Base-by-base conservation (phyloP, 2,329 filamentous ascomycete genomes). In the Coleophoma cylindrospora region DNA sequence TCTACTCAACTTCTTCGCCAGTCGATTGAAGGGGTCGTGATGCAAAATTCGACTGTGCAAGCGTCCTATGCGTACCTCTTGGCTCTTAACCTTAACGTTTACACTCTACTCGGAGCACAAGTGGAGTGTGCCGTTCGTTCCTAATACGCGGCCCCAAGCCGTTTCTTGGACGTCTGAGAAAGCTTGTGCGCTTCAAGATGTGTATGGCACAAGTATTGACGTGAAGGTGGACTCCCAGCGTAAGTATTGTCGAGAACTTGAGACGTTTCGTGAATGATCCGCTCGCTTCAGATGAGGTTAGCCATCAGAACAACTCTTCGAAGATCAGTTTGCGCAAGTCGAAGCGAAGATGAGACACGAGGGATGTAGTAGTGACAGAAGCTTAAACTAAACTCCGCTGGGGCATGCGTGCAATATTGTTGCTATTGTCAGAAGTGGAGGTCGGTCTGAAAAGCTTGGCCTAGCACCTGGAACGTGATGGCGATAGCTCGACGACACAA, bases 201-300 rank as follows among this genome's bases (percentile, higher is more conserved):
- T 34, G 41, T 41, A 43, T 48, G 19, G 43, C 27, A 34, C 34
- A 50, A 52, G 50, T 45, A 48, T 51, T 54, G 47, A 50, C 50
- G 53, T 17, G 45, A 27, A 27, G 40, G 34, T 32, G 34, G 46
- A 44, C 43, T 32, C 13, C 34, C 50, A 52, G 21, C 36, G 54
- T 51, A 54, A 43, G 55, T 51, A 34, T 48, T 45, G 49, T 58
- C 49, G 55, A 52, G 47, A 45, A 43, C 3, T 43, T 57, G 59
- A 57, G 58, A 63, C 58, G 53, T 49, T 48, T 51, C 44, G 53
- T 43, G 58, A 40, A 53, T 59, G 54, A 56, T 61, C 38, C 40
- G 32, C 55, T 51, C 51, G 61, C 60, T 62, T 64, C 55, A 60
- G 56, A 58, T 54, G 51, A 60, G 40, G 56, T 63, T 60, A 63